Percentiles rank a stretch among this genome's conserved stretches.
phyloP scores from a whole-genome alignment of 345 rosid genomes.

The Ceriops decandra region DNA sequence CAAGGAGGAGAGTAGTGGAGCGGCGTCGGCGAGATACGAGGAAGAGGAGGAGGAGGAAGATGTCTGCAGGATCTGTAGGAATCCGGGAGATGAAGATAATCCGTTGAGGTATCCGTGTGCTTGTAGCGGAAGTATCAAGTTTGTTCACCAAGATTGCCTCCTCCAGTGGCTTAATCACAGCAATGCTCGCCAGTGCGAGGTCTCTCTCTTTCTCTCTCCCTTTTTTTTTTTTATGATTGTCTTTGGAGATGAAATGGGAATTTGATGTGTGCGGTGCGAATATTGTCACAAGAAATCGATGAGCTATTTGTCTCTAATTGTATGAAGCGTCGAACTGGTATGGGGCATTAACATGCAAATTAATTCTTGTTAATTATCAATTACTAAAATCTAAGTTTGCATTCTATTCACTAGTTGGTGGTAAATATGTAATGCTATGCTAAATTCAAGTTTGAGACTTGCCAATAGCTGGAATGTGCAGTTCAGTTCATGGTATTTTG shows the following conservation, averaged over 20 bases:
- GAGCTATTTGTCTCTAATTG: no score
- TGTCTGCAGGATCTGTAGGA: constrained; percentile 98
- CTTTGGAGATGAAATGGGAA: background rate
- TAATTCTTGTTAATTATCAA: no score
- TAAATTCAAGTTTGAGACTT: no score
- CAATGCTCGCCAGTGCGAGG: constrained; percentile 99
- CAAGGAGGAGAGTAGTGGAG: constrained; percentile 17
- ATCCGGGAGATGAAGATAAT: constrained; percentile 87
- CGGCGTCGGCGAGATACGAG: constrained; percentile 30
- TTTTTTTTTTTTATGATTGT: background rate
- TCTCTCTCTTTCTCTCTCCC: constrained; percentile 7
- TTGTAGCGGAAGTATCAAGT: constrained; percentile 97
- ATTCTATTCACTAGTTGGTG: no score
- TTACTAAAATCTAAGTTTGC: no score
- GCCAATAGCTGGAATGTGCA: no score
- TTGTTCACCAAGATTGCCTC: constrained; percentile 96
- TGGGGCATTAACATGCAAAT: no score
- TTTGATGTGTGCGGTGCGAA: no score
- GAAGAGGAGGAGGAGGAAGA: constrained; percentile 88
- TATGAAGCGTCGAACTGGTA: no score
- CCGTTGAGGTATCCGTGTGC: constrained; percentile 96
- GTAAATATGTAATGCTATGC: no score
- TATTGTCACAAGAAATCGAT: no score
- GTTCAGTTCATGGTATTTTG: background rate
- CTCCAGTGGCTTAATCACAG: constrained; percentile 99